Evolutionary conservation across 352 stramenopile species (phyloP).

Genomic region (Globisporangium carolinianum): DNA sequence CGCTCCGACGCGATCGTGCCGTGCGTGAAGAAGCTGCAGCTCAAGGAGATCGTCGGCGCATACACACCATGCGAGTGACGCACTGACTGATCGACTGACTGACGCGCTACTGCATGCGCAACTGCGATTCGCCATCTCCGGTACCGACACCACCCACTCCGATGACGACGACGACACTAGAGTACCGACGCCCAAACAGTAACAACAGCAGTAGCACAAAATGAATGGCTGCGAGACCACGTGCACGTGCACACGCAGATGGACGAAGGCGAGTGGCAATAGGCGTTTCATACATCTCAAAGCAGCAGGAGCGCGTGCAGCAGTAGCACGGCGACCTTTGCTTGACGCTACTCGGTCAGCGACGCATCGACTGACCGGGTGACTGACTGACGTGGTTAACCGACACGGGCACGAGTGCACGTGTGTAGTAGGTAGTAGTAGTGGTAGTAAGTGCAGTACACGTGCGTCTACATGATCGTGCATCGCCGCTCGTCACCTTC

Average conservation of each 20-base stretch:
- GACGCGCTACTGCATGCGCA: too few species aligned
- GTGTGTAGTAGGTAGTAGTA: too few species aligned
- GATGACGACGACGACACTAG: too few species aligned
- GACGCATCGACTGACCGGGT: too few species aligned
- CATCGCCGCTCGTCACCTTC: constrained; percentile 76
- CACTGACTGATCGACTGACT: neutral
- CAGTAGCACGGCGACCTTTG: too few species aligned
- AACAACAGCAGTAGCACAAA: too few species aligned
- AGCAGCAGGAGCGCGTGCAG: neutral
- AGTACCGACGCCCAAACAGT: too few species aligned
- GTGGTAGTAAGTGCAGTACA: too few species aligned
- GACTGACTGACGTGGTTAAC: too few species aligned
- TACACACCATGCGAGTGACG: constrained; percentile 48
- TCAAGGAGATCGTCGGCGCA: constrained; percentile 66
- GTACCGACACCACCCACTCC: too few species aligned
- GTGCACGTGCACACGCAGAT: neutral
- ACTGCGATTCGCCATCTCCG: too few species aligned
- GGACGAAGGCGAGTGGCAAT: neutral
- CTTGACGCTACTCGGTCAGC: neutral
- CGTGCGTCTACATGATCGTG: constrained; percentile 64
- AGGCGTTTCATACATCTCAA: constrained; percentile 1
- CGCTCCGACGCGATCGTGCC: constrained; percentile 47
- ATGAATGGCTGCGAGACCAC: neutral
- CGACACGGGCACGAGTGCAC: too few species aligned
- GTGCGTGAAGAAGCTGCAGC: constrained; percentile 65